A percentile compares a stretch with the other conserved stretches of the same genome.
These are phyloP conservation scores for Camelina sativa DNA, from an alignment of 345 rosid species.

Conservation along the genomic window DNA sequence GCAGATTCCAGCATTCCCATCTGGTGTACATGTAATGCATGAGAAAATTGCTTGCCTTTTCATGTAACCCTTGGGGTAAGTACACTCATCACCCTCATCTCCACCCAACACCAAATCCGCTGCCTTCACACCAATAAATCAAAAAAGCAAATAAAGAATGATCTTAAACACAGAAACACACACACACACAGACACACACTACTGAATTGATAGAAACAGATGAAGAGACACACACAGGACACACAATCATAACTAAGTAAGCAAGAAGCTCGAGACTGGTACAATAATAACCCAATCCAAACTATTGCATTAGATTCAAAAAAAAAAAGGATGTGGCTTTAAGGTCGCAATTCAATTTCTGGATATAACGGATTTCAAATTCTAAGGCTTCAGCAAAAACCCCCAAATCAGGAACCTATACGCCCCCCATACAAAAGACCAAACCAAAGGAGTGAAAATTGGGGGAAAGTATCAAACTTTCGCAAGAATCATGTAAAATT, in stretches of 20 bases:
- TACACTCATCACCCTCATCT: constrained; percentile 94
- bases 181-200: background rate
- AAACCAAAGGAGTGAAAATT: background rate
- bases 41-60: constrained; percentile 96
- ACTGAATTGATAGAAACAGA: background rate
- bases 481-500: background rate
- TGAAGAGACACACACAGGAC: background rate
- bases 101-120: constrained; percentile 98
- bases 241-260: background rate
- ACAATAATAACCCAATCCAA: background rate
- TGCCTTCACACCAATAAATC: constrained; percentile 54
- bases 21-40: constrained; percentile 89
- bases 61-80: constrained; percentile 81
- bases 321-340: background rate
- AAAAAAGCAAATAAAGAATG: background rate
- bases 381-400: background rate
- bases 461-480: background rate
- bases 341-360: background rate
- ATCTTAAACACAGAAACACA: background rate
- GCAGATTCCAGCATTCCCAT: constrained; percentile 92
- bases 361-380: background rate
- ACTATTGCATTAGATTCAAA: background rate
- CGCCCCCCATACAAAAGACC: background rate
- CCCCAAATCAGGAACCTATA: background rate
- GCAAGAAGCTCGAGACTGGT: constrained; percentile 20